Conservation (phyloP, 495 filamentous ascomycete species). For the Parmelia sp. region DNA sequence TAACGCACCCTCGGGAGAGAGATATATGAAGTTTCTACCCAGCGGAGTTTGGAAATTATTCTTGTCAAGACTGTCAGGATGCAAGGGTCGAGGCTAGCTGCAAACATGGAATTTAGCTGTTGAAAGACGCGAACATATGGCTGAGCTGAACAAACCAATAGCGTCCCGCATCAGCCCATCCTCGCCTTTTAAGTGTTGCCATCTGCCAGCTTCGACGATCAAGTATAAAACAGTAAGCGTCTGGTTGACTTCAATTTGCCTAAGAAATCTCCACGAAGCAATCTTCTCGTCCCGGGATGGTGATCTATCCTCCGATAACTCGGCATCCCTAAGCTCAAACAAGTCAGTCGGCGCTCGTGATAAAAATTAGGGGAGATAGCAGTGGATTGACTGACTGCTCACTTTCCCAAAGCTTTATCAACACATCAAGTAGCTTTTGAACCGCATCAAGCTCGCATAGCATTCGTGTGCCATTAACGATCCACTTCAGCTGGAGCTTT, state of each 20-base stretch:
- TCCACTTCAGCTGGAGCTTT: conserved; percentile 60
- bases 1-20: conserved; percentile 49
- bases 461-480: conserved; percentile 56
- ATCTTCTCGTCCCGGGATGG: conserved; percentile 12
- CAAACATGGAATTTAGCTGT: conserved; percentile 6
- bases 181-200: conserved; percentile 29
- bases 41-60: conserved; percentile 69
- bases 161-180: conserved; percentile 32
- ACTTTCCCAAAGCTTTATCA: conserved; percentile 54
- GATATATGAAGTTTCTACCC: conserved; percentile 70
- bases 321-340: conserved; percentile 30
- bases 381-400: conserved; percentile 31
- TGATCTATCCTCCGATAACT: conserved; percentile 32
- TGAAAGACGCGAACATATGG: neutral
- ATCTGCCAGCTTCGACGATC: conserved; percentile 59
- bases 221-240: conserved; percentile 64
- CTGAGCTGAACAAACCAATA: conserved; percentile 23
- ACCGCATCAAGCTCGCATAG: conserved; percentile 56
- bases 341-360: neutral
- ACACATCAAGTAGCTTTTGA: conserved; percentile 51
- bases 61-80: conserved; percentile 68
- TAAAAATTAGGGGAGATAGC: neutral
- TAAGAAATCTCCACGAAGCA: conserved; percentile 30
- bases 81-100: conserved; percentile 56
- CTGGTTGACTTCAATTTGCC: conserved; percentile 46